phyloP scores from a whole-genome alignment of 2,329 filamentous ascomycete genomes.

The Hymenoscyphus albidus region DNA sequence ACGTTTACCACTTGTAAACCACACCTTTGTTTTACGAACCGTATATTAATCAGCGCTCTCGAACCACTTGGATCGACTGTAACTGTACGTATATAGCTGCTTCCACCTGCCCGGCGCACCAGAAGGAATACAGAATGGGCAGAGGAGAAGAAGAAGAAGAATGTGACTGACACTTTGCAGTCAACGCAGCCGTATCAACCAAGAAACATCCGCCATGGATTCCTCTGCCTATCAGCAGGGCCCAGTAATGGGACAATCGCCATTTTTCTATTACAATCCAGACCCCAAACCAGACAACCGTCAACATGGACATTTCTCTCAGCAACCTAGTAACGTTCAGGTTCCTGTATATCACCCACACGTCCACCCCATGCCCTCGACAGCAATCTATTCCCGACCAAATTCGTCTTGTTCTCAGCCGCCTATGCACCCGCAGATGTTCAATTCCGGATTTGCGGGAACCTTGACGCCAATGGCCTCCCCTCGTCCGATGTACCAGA shows the following conservation, averaged over 20 bases:
- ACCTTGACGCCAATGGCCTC: conserved; percentile 71
- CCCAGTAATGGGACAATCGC: conserved; percentile 64
- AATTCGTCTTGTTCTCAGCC: conserved; percentile 63
- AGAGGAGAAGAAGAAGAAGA: conserved; percentile 10
- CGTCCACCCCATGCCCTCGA: conserved; percentile 57
- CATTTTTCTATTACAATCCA: conserved; percentile 85
- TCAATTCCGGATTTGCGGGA: conserved; percentile 32
- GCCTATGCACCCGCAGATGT: conserved; percentile 34
- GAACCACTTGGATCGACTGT: conserved; percentile 10
- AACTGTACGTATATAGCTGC: conserved; percentile 21
- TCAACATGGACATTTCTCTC: conserved; percentile 73
- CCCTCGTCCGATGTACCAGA: conserved; percentile 67
- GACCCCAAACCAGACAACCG: conserved; percentile 69
- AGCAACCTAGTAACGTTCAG: conserved; percentile 48
- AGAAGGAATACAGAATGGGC: not conserved
- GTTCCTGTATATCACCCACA: conserved; percentile 48
- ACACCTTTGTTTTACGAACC: conserved; percentile 20
- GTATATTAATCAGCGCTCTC: conserved; percentile 22
- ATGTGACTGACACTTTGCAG: conserved; percentile 28
- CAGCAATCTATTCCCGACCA: conserved; percentile 62
- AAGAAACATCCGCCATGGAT: conserved; percentile 30
- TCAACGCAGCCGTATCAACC: conserved; percentile 12
- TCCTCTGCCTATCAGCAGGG: conserved; percentile 33
- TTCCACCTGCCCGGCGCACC: not conserved
- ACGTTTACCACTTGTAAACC: conserved; percentile 18